Percentiles rank a stretch among this genome's conserved stretches.
Conservation (phyloP, 2,329 filamentous ascomycete genomes). For the Pestalotiopsis sp. region DNA sequence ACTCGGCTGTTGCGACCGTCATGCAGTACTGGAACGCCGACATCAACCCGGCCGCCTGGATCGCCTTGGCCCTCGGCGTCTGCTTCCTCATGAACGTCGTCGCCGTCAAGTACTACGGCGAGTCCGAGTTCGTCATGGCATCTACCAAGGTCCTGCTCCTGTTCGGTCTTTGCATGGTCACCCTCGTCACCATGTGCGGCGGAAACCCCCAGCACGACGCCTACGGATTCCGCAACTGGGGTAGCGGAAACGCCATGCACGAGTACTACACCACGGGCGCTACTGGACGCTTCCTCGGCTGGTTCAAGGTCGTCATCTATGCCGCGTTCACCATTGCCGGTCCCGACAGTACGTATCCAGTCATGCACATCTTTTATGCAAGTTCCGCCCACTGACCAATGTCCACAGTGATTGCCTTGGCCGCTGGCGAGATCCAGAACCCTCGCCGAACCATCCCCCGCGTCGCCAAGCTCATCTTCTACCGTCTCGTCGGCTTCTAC, state of each 20-base stretch:
- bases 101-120: slow-evolving; percentile 47
- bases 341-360: slow-evolving; percentile 40
- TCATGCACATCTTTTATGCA: not conserved
- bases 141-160: slow-evolving; percentile 52
- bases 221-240: slow-evolving; percentile 57
- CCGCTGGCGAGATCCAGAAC: slow-evolving; percentile 51
- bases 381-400: not conserved
- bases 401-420: slow-evolving; percentile 45
- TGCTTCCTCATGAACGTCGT: slow-evolving; percentile 50
- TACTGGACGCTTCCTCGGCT: slow-evolving; percentile 62
- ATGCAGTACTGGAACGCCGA: slow-evolving; percentile 46
- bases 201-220: slow-evolving; percentile 60
- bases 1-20: slow-evolving; percentile 45
- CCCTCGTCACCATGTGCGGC: slow-evolving; percentile 65
- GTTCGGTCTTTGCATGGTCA: slow-evolving; percentile 59
- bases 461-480: slow-evolving; percentile 66
- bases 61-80: slow-evolving; percentile 47
- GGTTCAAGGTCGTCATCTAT: slow-evolving; percentile 49
- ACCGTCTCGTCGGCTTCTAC: slow-evolving; percentile 64
- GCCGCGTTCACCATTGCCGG: slow-evolving; percentile 62
- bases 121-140: slow-evolving; percentile 57
- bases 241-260: slow-evolving; percentile 17
- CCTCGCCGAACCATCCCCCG: slow-evolving; percentile 59
- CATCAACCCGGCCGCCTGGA: slow-evolving; percentile 50
- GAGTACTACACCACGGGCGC: slow-evolving; percentile 35